Conservation (phyloP, 176 grass and related monocot genomes). For the Ampelocalamus luodianensis region DNA sequence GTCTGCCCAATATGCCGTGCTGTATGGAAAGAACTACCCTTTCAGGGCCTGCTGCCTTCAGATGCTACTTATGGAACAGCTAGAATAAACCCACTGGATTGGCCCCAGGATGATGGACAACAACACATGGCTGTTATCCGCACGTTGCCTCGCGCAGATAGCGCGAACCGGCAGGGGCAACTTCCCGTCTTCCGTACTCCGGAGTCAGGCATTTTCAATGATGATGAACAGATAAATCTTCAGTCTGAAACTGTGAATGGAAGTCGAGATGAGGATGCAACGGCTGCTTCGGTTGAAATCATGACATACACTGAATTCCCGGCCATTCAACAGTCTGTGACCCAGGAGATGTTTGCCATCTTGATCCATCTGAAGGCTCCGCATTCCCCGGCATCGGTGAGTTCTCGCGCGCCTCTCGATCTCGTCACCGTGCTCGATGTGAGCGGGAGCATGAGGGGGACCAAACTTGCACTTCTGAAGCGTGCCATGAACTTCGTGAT, state of each 20-base stretch:
- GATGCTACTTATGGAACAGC: conserved; percentile 43
- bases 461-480: conserved; percentile 76
- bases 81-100: conserved; percentile 42
- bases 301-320: conserved; percentile 50
- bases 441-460: conserved; percentile 81
- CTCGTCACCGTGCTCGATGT: conserved; percentile 79
- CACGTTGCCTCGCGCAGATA: conserved; percentile 9
- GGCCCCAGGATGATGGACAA: conserved; percentile 40
- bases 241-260: conserved; percentile 27
- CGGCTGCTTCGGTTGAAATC: conserved; percentile 43
- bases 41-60: conserved; percentile 13
- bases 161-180: conserved; percentile 20
- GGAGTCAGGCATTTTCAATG: conserved; percentile 53
- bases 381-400: neutral
- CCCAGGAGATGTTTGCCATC: conserved; percentile 54
- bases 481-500: conserved; percentile 77
- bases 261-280: neutral
- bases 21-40: conserved; percentile 70
- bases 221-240: conserved; percentile 56
- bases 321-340: conserved; percentile 32
- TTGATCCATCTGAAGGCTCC: conserved; percentile 79
- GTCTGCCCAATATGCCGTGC: conserved; percentile 71
- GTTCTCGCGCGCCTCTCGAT: conserved; percentile 56
- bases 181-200: conserved; percentile 31
- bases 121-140: conserved; percentile 10